Evolutionary conservation across 23 red algal genomes (phyloP), one percentile per base, ranked within the genome.

Genomic region (Gracilaria vermiculophylla): DNA sequence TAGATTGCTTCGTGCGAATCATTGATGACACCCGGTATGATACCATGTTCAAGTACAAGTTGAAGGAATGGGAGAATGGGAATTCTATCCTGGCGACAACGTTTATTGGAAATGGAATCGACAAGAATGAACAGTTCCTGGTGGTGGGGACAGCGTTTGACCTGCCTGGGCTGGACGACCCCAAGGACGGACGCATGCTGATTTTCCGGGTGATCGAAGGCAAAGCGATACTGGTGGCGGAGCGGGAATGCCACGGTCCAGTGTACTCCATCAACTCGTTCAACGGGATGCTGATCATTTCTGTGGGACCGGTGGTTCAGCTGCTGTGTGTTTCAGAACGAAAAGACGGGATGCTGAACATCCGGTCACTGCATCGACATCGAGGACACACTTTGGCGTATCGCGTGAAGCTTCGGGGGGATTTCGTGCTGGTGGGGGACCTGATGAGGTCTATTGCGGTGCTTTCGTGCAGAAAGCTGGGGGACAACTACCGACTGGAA

Each of bases 391-490:
- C 90, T 23, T 45, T 98, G 40, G 93, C 74, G 37, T 74, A 92
- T 28, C 47, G 71, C 27, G 35, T 98, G 17, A 80, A 80, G 76
- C 50, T 82, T 28, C 83, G 92, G 28, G 96, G 96, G 27, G 86
- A 98, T 67, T 94, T 94, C 49, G 69, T 98, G 15, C 62, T 98
- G 50, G 91, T 98, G 3, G 97, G 97, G 7, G 97, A 99, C 75
- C 23, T 99, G 56, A 73, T 91, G 32, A 83, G 85, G 67, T 99
- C 97, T 4, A 74, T 99, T 5, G 72, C 77, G 8, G 48, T 99
- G 15, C 76, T 99, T n/a, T 53, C 79, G 40, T 83, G 66, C 39
- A 70, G 67, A 50, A 82, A 85, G 35, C 11, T 73, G 11, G 90
- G 75, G 14, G 88, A 82, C 25, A 89, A 60, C 35, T 78, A 78